These are phyloP conservation scores for Proteromonas lacertae DNA, from an alignment of 352 stramenopile genomes.

Conservation along the genomic window DNA sequence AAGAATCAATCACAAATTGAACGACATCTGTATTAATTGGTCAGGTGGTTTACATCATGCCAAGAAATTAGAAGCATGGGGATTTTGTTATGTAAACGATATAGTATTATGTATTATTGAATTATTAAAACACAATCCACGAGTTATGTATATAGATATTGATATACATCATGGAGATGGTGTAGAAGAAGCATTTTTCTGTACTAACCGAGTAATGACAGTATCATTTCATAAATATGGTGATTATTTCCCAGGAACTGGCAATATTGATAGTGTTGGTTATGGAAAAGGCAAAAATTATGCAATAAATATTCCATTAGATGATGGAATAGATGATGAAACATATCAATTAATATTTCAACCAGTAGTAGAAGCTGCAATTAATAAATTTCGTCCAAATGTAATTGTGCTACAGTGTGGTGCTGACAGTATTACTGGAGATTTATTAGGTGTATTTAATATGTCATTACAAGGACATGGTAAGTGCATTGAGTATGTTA, in stretches of 20 bases:
- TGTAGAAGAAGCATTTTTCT: no score
- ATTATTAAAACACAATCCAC: constrained; percentile 74
- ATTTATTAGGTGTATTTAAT: constrained; percentile 89
- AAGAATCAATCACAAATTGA: constrained; percentile 66
- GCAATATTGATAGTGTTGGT: no score
- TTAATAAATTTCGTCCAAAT: constrained; percentile 36
- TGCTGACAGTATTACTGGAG: constrained; percentile 74
- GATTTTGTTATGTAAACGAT: constrained; percentile 83
- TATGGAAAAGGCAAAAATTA: constrained; percentile 65
- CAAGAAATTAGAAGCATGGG: constrained; percentile 75
- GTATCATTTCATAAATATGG: constrained; percentile 95
- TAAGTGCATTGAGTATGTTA: constrained; percentile 33
- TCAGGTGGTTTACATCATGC: constrained; percentile 81
- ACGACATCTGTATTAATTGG: constrained; percentile 92
- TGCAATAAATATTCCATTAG: constrained; percentile 75
- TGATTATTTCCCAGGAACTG: no score
- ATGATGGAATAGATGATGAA: constrained; percentile 73
- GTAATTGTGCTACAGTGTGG: constrained; percentile 88
- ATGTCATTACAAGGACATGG: constrained; percentile 55
- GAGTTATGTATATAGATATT: constrained; percentile 98
- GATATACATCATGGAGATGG: constrained; percentile 91
- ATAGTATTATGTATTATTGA: constrained; percentile 92
- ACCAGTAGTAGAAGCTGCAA: constrained; percentile 53
- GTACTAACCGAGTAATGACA: constrained; percentile 91
- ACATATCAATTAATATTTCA: constrained; percentile 82